Evolutionary conservation across 306 rosid species (phyloP).

Genomic region (Citrullus amarus): DNA sequence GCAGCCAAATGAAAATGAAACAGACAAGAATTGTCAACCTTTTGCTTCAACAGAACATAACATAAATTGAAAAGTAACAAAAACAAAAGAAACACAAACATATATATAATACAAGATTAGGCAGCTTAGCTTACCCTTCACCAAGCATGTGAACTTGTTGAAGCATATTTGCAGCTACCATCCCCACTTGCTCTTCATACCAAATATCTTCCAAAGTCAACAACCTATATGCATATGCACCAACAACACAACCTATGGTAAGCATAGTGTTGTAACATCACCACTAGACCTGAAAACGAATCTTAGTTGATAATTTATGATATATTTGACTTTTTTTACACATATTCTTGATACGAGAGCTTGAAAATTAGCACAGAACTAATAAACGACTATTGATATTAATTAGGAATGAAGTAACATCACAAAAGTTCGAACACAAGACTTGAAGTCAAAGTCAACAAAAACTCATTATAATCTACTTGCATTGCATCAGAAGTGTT

Average conservation of each 20-base stretch:
- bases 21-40: background rate
- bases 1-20: constrained; percentile 10
- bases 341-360: background rate
- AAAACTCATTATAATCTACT: background rate
- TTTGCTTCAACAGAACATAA: background rate
- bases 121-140: constrained; percentile 50
- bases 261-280: background rate
- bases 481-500: background rate
- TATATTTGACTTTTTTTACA: background rate
- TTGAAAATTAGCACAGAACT: background rate
- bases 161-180: constrained; percentile 32
- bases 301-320: background rate
- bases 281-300: background rate
- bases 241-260: background rate
- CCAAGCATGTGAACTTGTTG: constrained; percentile 53
- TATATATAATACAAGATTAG: background rate
- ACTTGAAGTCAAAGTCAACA: background rate
- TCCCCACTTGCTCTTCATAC: constrained; percentile 41
- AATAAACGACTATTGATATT: background rate
- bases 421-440: background rate
- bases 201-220: constrained; percentile 58
- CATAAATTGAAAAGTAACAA: background rate
- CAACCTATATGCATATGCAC: constrained; percentile 36
- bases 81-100: background rate
- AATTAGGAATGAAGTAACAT: background rate